Evolutionary conservation across 1,139 yeast species (phyloP).

Genomic region (Suhomyces guaymorum): DNA sequence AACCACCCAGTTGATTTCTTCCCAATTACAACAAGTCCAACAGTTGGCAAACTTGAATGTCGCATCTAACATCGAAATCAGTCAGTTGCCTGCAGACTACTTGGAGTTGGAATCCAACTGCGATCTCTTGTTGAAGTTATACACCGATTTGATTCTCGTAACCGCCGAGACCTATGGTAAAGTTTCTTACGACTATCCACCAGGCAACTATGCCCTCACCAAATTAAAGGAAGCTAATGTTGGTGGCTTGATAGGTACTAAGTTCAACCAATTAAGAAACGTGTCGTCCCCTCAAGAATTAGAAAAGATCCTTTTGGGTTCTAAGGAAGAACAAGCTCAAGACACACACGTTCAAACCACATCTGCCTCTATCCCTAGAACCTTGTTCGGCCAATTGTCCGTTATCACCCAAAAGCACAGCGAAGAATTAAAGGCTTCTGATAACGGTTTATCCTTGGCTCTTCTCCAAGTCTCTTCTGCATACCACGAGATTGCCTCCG

Average conservation of each 20-base stretch:
- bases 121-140: slow-evolving; percentile 60
- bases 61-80: slow-evolving; percentile 40
- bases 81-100: slow-evolving; percentile 75
- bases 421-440: slow-evolving; percentile 43
- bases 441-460: slow-evolving; percentile 53
- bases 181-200: slow-evolving; percentile 73
- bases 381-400: slow-evolving; percentile 48
- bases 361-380: slow-evolving; percentile 39
- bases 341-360: slow-evolving; percentile 34
- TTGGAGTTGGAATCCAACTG: slow-evolving; percentile 64
- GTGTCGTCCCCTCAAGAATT: slow-evolving; percentile 67
- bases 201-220: slow-evolving; percentile 53
- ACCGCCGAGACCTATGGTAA: slow-evolving; percentile 62
- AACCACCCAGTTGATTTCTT: slow-evolving; percentile 38
- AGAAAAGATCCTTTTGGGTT: slow-evolving; percentile 47
- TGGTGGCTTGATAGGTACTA: slow-evolving; percentile 55
- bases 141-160: slow-evolving; percentile 58
- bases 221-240: slow-evolving; percentile 60
- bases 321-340: slow-evolving; percentile 18
- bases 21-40: slow-evolving; percentile 47
- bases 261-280: slow-evolving; percentile 58
- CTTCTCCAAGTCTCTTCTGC: slow-evolving; percentile 56
- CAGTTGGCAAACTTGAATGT: slow-evolving; percentile 36
- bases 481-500: slow-evolving; percentile 60
- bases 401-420: slow-evolving; percentile 37